Evolutionary conservation across 2,329 filamentous ascomycete genomes (phyloP), one percentile per base, ranked within the genome.

Genomic region (Claviceps humidiphila): DNA sequence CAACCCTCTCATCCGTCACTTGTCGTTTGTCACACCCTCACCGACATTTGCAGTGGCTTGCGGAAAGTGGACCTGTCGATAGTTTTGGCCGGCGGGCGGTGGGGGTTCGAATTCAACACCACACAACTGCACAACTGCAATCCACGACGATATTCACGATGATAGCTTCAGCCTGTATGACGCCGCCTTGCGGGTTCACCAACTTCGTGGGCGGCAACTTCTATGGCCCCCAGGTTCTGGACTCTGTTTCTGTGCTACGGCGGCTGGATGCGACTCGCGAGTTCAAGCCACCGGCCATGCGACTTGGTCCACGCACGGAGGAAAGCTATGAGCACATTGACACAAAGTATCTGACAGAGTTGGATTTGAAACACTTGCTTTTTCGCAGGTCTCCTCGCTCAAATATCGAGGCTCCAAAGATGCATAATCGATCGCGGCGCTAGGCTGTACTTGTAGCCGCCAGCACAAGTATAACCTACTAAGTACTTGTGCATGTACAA

Each of bases 1-100:
- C 34, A 24, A 14, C 11, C 22, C 37, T n/a, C 26, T 40, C 24
- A 30, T 49, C 5, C 24, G 24, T 49, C 3, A 2, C 38, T 20
- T 9, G n/a, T 49, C n/a, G 14, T 16, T n/a, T n/a, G 14, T 51
- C 22, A 46, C 9, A 34, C 30, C 30, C 50, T 52, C 50, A 54
- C 53, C 53, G 53, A 54, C 50, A 52, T 54, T 54, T 54, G 20
- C 41, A 22, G 47, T 43, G 41, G 53, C 47, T 47, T 47, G 50
- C 47, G 2, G 16, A 24, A 37, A 38, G 50, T 52, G 53, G 53
- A 52, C 37, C 46, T 40, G 30, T 42, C 42, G 50, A 26, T 45
- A 37, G 39, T 46, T 50, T 50, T 47, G 50, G 47, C 47, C 43
- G 34, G 38, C 16, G 39, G 34, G 38, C 50, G 40, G 47, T 48